Evolutionary conservation across 164 flowering plant genomes (phyloP).

Genomic region (Aristolochia contorta): DNA sequence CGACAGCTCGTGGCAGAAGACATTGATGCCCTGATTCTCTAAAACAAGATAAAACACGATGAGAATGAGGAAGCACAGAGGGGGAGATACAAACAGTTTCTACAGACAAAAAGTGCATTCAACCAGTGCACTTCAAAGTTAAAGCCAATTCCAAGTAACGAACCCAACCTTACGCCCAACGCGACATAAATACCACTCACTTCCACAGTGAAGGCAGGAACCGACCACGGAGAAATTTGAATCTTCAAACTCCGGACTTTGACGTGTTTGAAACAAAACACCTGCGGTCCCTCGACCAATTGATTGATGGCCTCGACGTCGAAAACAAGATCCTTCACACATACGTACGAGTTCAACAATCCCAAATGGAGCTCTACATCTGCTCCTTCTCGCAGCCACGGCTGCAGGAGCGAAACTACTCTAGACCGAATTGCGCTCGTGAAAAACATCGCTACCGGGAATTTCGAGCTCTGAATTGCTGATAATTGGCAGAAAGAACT

Average conservation of each 20-base stretch:
- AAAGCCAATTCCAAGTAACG: neutral
- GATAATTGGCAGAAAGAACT: no score
- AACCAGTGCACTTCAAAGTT: neutral
- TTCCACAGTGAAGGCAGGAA: slow-evolving; percentile 41
- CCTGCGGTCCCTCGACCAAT: slow-evolving; percentile 27
- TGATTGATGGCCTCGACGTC: slow-evolving; percentile 39
- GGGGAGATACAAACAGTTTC: no score
- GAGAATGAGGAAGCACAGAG: neutral
- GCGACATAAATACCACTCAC: slow-evolving; percentile 38
- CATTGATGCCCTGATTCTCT: slow-evolving; percentile 1
- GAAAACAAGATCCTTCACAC: slow-evolving; percentile 35
- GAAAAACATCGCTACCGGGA: neutral
- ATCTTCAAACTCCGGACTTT: slow-evolving; percentile 35
- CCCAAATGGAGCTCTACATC: slow-evolving; percentile 53
- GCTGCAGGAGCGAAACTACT: slow-evolving; percentile 43
- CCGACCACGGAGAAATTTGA: slow-evolving; percentile 45
- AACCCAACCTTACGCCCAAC: slow-evolving; percentile 34
- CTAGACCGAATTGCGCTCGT: slow-evolving; percentile 31
- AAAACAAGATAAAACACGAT: neutral
- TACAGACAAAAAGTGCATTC: neutral
- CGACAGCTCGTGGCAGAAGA: neutral
- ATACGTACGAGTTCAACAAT: slow-evolving; percentile 34
- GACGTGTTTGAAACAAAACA: slow-evolving; percentile 31
- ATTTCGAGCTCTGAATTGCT: no score
- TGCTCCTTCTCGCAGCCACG: slow-evolving; percentile 64